Percentiles rank a stretch among this genome's conserved stretches.
These are phyloP conservation scores for Xerocomus cyaneibrunnescens DNA, from an alignment of 1,284 basidiomycete species.

Conservation along the genomic window DNA sequence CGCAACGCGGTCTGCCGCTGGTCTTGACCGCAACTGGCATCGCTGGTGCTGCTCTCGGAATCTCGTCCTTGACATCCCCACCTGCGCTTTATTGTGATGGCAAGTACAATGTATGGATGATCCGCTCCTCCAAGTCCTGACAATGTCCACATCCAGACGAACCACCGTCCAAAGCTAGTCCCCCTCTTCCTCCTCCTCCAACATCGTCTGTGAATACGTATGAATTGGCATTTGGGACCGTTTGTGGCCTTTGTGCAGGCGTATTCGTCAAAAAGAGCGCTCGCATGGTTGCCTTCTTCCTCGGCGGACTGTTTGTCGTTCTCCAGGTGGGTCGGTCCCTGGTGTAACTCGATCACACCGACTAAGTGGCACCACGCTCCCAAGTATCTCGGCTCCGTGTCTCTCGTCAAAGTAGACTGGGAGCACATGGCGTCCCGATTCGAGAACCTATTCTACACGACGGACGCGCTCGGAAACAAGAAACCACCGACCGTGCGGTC, in stretches of 20 bases:
- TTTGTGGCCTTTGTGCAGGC: conserved; percentile 86
- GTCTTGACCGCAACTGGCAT: conserved; percentile 31
- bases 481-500: conserved; percentile 62
- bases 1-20: conserved; percentile 12
- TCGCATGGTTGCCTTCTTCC: conserved; percentile 76
- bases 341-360: not conserved
- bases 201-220: conserved; percentile 74
- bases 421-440: conserved; percentile 56
- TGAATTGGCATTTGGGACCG: conserved; percentile 86
- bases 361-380: conserved; percentile 1
- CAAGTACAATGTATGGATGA: conserved; percentile 14
- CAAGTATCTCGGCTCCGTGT: conserved; percentile 75
- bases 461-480: conserved; percentile 51
- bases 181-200: conserved; percentile 51
- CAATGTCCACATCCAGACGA: conserved; percentile 13
- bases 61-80: conserved; percentile 28
- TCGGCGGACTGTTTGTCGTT: conserved; percentile 85
- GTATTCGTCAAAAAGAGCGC: conserved; percentile 95
- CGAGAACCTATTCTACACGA: conserved; percentile 70
- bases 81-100: conserved; percentile 41
- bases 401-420: conserved; percentile 84
- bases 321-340: conserved; percentile 63
- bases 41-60: conserved; percentile 40
- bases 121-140: conserved; percentile 7
- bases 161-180: conserved; percentile 1